Evolutionary conservation across 805 yeast species (phyloP).

Genomic region (Citeromyces matritensis): DNA sequence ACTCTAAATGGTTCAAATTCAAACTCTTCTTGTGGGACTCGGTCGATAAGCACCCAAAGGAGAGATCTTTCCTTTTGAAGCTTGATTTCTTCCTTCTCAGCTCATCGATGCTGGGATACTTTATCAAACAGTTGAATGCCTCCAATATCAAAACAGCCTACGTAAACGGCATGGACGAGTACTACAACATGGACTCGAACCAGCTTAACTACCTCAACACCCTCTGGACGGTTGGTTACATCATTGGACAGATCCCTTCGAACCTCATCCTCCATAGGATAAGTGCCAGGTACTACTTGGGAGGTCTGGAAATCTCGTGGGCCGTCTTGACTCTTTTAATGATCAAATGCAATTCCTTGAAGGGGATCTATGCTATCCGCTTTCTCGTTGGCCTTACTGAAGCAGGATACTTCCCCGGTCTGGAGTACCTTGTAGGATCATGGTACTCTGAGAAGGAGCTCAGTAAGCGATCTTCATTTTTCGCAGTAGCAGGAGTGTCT

Average conservation of each 20-base stretch:
- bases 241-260: constrained; percentile 10
- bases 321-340: constrained; percentile 22
- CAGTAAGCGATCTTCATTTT: constrained; percentile 42
- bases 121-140: constrained; percentile 54
- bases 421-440: constrained; percentile 42
- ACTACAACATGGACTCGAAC: constrained; percentile 33
- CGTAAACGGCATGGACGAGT: constrained; percentile 48
- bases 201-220: constrained; percentile 15
- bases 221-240: constrained; percentile 19
- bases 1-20: too few species aligned
- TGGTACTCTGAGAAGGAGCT: constrained; percentile 42
- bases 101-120: constrained; percentile 40
- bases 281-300: constrained; percentile 27
- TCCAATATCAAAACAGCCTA: constrained; percentile 52
- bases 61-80: constrained; percentile 29
- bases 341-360: constrained; percentile 13
- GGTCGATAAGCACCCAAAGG: too few species aligned
- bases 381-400: constrained; percentile 56
- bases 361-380: constrained; percentile 20
- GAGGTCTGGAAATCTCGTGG: constrained; percentile 28
- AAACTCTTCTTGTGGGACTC: too few species aligned
- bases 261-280: constrained; percentile 23
- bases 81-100: too few species aligned
- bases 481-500: constrained; percentile 43
- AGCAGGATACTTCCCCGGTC: constrained; percentile 45